Base-by-base conservation (phyloP, 202 grass and related monocot genomes). In the Hordeum pubiflorum region DNA sequence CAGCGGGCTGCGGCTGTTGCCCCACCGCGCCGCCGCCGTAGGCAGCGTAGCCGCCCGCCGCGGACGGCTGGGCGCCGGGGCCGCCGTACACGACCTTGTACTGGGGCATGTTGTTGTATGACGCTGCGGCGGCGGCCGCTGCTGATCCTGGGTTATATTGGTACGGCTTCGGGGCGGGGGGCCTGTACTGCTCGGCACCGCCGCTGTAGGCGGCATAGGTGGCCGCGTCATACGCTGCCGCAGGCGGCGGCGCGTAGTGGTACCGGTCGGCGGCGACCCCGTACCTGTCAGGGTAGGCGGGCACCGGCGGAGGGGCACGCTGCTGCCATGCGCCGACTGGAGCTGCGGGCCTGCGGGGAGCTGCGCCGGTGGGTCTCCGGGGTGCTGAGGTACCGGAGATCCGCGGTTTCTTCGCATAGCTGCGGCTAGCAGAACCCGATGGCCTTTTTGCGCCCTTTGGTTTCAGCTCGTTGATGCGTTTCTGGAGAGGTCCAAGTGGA, bases 401-500 rank as follows among this genome's bases (percentile, higher is more conserved):
- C 21, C 89, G 69, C 43, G 83, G 86, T 78, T 78, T 94, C 77
- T 94, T 94, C 6, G 78, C 20, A 33, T 75, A 84, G 18, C 46
- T 43, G 9, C 86, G 90, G 2, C 63, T 70, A 62, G 80, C 15
- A 7, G 88, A 82, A 26, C 14, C 69, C 7, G 63, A 60, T 68
- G 71, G 70, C 81, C 87, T 91, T 69, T 94, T 97, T 72, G 80
- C 82, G 33, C 73, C 78, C 89, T 91, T 93, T 33, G 87, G 69
- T 69, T 86, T 91, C 12, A 97, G 86, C 86, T 84, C 84, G 46
- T 76, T 71, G 3, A 91, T 75, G 38, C 85, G 91, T 61, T 93
- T 93, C 61, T 89, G 86, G 76, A 97, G 88, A 76, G 93, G 93
- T 9, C 86, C 91, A 65, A 89, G 71, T 31, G 93, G 87, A 33